Conservation (phyloP, 768 basidiomycete genomes). For the Ephemerocybe angulata region DNA sequence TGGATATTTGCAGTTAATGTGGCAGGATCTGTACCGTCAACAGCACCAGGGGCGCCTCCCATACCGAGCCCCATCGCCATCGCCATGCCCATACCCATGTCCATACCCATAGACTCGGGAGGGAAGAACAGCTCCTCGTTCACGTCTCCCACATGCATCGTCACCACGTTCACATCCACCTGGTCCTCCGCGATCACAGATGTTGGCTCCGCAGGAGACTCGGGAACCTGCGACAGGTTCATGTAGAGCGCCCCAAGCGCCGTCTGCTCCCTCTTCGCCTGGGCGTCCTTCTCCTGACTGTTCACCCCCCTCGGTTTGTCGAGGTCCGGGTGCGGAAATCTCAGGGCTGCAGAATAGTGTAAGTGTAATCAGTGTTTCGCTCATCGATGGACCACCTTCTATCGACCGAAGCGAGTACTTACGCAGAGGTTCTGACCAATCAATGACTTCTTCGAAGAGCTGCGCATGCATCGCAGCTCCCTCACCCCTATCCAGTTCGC, state of each 20-base stretch:
- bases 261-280: conserved; percentile 77
- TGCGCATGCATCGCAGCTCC: conserved; percentile 81
- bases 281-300: conserved; percentile 65
- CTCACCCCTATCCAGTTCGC: conserved; percentile 85
- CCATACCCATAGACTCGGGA: conserved; percentile 30
- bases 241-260: conserved; percentile 76
- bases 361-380: conserved; percentile 12
- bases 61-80: conserved; percentile 69
- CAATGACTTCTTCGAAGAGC: conserved; percentile 80
- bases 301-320: conserved; percentile 57
- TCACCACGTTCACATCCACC: conserved; percentile 54
- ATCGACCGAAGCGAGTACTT: conserved; percentile 45
- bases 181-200: conserved; percentile 63
- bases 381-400: too few relatives aligned
- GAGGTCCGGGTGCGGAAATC: conserved; percentile 57
- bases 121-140: conserved; percentile 64
- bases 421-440: conserved; percentile 84
- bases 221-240: conserved; percentile 67
- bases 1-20: too few relatives aligned
- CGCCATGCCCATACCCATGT: conserved; percentile 31
- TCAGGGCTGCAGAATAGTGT: conserved; percentile 47
- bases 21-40: too few relatives aligned
- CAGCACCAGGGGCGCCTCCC: too few relatives aligned
- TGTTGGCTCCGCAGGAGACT: conserved; percentile 69
- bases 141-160: conserved; percentile 70